Conservation (phyloP, 257 asterid species). For the Gardenia jasminoides region DNA sequence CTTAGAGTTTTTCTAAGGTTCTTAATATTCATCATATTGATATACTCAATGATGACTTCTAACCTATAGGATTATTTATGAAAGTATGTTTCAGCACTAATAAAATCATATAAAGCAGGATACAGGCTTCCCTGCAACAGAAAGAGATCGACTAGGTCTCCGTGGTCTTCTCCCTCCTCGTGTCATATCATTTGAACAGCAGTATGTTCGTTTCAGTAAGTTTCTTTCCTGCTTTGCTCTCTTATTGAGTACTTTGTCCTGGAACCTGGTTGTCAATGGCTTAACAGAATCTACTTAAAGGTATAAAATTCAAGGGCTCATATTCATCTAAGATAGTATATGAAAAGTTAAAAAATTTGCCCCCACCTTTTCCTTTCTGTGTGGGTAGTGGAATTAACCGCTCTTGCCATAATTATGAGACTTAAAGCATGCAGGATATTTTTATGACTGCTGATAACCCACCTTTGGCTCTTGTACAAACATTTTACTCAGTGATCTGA, state of each 20-base stretch:
- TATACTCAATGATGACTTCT: not conserved
- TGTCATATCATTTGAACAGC: conserved; percentile 95
- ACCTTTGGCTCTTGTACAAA: not conserved
- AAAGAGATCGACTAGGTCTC: conserved; percentile 92
- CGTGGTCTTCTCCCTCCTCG: conserved; percentile 99
- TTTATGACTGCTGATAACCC: not conserved
- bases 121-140: conserved; percentile 90
- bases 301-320: not conserved
- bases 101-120: conserved; percentile 57
- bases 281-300: not conserved
- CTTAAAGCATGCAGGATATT: not conserved
- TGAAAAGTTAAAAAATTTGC: not conserved
- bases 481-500: not conserved
- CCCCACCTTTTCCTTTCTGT: not conserved
- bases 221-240: conserved; percentile 18
- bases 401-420: not conserved
- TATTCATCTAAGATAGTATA: not conserved
- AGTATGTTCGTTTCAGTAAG: conserved; percentile 96
- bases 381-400: not conserved
- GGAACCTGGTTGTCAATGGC: not conserved
- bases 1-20: not conserved
- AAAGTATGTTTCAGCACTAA: conserved; percentile 6
- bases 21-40: too few species aligned
- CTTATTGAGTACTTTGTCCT: not conserved
- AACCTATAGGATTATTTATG: not conserved